These are phyloP conservation scores for Hypomontagnella monticulosa DNA, from an alignment of 495 filamentous ascomycete species.

Conservation along the genomic window DNA sequence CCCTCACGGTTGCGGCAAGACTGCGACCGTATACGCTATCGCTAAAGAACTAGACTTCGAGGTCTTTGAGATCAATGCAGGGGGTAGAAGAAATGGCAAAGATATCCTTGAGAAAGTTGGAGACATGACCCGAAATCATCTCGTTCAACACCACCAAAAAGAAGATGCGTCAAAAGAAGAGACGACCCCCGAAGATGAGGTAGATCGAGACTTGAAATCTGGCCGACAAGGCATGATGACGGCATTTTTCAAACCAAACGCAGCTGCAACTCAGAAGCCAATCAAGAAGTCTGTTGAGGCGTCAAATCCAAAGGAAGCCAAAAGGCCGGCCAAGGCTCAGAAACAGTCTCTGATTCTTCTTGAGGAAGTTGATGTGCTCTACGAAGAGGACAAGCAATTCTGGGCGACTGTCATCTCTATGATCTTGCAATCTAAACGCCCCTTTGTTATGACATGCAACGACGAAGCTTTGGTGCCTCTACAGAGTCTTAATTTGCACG, in stretches of 20 bases:
- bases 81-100: conserved; percentile 83
- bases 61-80: conserved; percentile 92
- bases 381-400: conserved; percentile 94
- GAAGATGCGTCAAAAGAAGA: conserved; percentile 37
- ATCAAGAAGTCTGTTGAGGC: conserved; percentile 39
- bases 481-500: conserved; percentile 76
- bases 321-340: conserved; percentile 65
- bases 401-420: conserved; percentile 84
- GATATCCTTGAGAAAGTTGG: conserved; percentile 93
- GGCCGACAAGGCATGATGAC: conserved; percentile 80
- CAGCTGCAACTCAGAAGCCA: conserved; percentile 29
- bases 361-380: conserved; percentile 94
- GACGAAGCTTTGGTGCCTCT: conserved; percentile 81
- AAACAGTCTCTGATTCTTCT: conserved; percentile 95
- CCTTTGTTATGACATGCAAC: conserved; percentile 94
- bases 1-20: conserved; percentile 91
- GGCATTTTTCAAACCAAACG: conserved; percentile 76
- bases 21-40: conserved; percentile 90
- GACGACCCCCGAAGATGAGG: conserved; percentile 49
- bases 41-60: conserved; percentile 95
- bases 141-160: conserved; percentile 65
- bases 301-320: conserved; percentile 40
- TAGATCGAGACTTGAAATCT: conserved; percentile 66
- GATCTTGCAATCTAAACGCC: conserved; percentile 83
- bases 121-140: conserved; percentile 95